Conservation (phyloP, 169 alveolate genomes). For the Plasmodium yoelii region DNA sequence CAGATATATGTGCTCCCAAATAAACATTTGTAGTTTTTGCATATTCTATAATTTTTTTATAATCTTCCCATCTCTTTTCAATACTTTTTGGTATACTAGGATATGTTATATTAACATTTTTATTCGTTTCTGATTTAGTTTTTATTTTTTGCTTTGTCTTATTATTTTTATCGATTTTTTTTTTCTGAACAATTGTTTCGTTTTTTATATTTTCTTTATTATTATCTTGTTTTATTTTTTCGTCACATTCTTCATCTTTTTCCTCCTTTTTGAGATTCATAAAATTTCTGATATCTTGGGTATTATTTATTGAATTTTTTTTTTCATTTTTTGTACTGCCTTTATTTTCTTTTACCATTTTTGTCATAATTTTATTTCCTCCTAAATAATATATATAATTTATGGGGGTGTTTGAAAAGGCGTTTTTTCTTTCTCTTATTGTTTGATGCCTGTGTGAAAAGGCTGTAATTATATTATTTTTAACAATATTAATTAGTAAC, state of each 20-base stretch:
- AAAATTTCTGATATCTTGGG: constrained; percentile 1
- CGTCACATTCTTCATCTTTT: neutral
- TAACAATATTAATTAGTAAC: no score
- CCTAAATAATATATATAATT: no score
- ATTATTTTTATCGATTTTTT: constrained; percentile 4
- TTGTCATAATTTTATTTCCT: no score
- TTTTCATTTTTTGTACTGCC: neutral
- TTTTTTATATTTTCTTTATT: constrained; percentile 2
- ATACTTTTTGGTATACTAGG: constrained; percentile 48
- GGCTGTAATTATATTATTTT: no score
- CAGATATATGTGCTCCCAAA: constrained; percentile 93
- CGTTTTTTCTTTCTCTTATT: no score
- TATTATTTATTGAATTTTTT: constrained; percentile 11
- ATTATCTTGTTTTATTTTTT: neutral
- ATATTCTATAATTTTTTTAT: constrained; percentile 27
- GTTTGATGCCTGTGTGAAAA: no score
- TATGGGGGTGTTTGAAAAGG: no score
- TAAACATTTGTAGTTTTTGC: constrained; percentile 80
- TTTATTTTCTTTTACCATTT: no score
- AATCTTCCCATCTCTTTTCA: constrained; percentile 72
- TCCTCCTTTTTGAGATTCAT: constrained; percentile 8
- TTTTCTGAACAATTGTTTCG: neutral
- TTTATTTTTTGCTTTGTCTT: constrained; percentile 1
- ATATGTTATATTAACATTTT: constrained; percentile 17
- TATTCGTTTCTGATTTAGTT: constrained; percentile 3